phyloP scores from a whole-genome alignment of 257 asterid species.

The Solanum tarapatanum region DNA sequence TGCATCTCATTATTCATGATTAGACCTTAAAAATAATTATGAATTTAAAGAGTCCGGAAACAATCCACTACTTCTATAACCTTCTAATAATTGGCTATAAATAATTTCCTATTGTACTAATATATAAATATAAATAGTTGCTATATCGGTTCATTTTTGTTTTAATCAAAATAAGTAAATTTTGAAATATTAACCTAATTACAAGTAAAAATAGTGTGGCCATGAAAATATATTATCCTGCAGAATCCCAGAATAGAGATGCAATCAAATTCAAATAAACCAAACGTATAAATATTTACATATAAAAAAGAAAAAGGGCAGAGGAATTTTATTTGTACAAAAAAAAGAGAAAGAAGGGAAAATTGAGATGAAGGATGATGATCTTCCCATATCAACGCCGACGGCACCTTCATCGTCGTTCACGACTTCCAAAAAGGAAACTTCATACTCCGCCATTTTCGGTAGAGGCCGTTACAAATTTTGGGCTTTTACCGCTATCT shows the following conservation, averaged over 20 bases:
- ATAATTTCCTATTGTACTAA: background rate
- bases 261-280: background rate
- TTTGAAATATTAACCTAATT: background rate
- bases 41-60: background rate
- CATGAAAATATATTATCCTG: background rate
- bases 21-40: background rate
- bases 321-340: background rate
- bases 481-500: slow-evolving; percentile 62
- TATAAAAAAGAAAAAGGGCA: no score
- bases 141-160: no score
- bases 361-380: slow-evolving; percentile 55
- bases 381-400: slow-evolving; percentile 58
- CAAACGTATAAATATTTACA: background rate
- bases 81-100: background rate
- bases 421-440: slow-evolving; percentile 14
- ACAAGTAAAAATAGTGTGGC: background rate
- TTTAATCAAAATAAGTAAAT: no score
- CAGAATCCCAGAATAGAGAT: background rate
- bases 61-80: background rate
- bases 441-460: slow-evolving; percentile 5
- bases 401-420: slow-evolving; percentile 6
- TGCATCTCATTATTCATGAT: background rate
- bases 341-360: background rate
- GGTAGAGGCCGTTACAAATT: slow-evolving; percentile 66
- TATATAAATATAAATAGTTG: background rate